These are phyloP conservation scores for Skeletonema marinoi DNA, from an alignment of 108 stramenopile species.

Conservation along the genomic window DNA sequence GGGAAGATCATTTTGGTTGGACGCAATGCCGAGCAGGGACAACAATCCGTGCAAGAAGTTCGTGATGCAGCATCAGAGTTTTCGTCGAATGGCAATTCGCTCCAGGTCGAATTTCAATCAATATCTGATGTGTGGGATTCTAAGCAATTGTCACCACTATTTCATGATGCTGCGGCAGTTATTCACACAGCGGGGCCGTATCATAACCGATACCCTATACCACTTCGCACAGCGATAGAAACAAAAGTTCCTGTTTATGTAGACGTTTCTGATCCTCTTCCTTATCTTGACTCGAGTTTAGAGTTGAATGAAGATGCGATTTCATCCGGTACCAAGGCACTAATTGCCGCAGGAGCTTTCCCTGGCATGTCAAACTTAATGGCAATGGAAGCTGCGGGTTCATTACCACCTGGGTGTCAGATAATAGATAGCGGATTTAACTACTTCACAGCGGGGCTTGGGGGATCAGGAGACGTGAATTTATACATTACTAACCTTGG, in stretches of 20 bases:
- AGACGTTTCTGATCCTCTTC: constrained; percentile 63
- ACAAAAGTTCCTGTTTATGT: constrained; percentile 45
- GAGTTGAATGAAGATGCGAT: constrained; percentile 14
- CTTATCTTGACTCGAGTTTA: constrained; percentile 42
- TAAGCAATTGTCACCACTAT: neutral
- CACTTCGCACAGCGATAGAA: constrained; percentile 21
- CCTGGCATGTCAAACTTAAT: constrained; percentile 69
- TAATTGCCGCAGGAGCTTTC: constrained; percentile 66
- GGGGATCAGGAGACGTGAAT: constrained; percentile 60
- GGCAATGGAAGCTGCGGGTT: constrained; percentile 53
- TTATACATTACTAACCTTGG: constrained; percentile 71
- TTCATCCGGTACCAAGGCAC: constrained; percentile 30
- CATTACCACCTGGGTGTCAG: neutral
- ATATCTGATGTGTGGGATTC: constrained; percentile 27
- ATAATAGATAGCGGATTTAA: constrained; percentile 59
- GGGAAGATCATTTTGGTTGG: constrained; percentile 45
- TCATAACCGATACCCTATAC: constrained; percentile 31
- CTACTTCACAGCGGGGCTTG: constrained; percentile 70
- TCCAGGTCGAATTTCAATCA: constrained; percentile 5
- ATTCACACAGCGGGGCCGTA: constrained; percentile 71
- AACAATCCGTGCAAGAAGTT: constrained; percentile 35
- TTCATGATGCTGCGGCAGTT: constrained; percentile 35
- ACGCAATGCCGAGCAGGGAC: constrained; percentile 14
- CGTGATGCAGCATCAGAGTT: neutral
- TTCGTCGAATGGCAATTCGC: neutral